phyloP scores from a whole-genome alignment of 345 rosid genomes.

The Heritiera fomes region DNA sequence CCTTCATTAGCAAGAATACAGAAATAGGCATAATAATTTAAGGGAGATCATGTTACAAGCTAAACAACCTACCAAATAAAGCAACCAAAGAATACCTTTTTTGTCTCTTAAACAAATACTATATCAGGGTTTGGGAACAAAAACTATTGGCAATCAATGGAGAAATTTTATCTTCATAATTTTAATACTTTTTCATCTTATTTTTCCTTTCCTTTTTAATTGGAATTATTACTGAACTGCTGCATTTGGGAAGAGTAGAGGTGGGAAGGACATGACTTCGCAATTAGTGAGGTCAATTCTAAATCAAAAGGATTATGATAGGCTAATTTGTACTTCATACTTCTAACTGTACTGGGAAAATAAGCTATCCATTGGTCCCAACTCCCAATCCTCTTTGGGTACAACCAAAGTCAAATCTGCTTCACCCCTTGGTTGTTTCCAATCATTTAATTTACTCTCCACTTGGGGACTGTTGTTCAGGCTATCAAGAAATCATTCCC shows the following conservation, averaged over 20 bases:
- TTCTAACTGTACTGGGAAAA: neutral
- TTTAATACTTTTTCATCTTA: neutral
- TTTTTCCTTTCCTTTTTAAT: neutral
- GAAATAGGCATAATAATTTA: neutral
- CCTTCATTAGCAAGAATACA: neutral
- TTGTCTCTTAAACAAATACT: neutral
- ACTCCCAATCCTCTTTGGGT: neutral
- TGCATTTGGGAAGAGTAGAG: neutral
- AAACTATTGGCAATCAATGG: neutral
- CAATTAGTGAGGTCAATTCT: neutral
- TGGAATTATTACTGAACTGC: conserved; percentile 7
- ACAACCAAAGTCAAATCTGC: neutral
- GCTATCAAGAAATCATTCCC: neutral
- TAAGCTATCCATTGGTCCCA: neutral
- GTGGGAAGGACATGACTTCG: neutral
- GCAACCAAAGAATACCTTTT: neutral
- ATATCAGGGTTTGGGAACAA: neutral
- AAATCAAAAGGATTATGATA: neutral
- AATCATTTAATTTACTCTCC: neutral
- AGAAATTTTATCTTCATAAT: neutral
- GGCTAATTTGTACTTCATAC: neutral
- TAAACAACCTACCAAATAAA: neutral
- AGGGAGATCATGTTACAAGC: neutral
- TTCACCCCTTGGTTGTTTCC: neutral
- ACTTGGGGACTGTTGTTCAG: neutral